Evolutionary conservation across 305 asterid genomes (phyloP), one percentile per base, ranked within the genome.

Genomic region (Solanum aculeatissimum): DNA sequence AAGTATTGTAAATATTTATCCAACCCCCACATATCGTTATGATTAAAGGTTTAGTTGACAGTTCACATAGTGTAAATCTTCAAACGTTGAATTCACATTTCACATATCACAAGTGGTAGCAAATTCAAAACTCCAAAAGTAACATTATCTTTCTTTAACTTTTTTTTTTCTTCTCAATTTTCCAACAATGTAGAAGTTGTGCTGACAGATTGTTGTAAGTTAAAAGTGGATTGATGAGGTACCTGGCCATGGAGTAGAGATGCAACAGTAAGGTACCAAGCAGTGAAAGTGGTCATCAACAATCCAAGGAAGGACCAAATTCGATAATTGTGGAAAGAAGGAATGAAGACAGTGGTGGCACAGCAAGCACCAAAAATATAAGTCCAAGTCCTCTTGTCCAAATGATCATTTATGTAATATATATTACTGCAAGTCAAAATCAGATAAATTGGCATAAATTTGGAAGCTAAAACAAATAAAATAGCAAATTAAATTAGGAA

Each of bases 171-270:
- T n/a, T n/a, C n/a, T 40, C 18, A 27, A 63, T 63, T 25, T 27
- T 63, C 3, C 16, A 13, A 23, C 14, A 23, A 60, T 40, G 43
- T 53, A 49, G 7, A 13, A 13, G 13, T 13, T 14, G 29, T 58
- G 9, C 4, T 7, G 14, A 2, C 15, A 51, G 55, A 51, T 51
- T 51, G 9, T 5, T 15, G 57, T 15, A 51, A 15, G 9, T 51
- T 0, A 57, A 43, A 43, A 8, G 9, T 40, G 55, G 54, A 21
- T 27, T 47, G 3, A 54, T 66, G 27, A 55, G 8, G 32, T 77
- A 91, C 93, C 93, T 91, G 93, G 8, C 93, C 93, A 38, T 91
- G 93, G 81, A 91, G 78, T 21, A 91, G 71, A 35, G 93, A 85
- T 32, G 93, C 93, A 77, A 89, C 81, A 69, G 93, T 89, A 80